Percentiles rank a stretch among this genome's conserved stretches.
These are phyloP conservation scores for Blastobotrys arbuscula DNA, from an alignment of 1,139 yeast genomes.

Conservation along the genomic window DNA sequence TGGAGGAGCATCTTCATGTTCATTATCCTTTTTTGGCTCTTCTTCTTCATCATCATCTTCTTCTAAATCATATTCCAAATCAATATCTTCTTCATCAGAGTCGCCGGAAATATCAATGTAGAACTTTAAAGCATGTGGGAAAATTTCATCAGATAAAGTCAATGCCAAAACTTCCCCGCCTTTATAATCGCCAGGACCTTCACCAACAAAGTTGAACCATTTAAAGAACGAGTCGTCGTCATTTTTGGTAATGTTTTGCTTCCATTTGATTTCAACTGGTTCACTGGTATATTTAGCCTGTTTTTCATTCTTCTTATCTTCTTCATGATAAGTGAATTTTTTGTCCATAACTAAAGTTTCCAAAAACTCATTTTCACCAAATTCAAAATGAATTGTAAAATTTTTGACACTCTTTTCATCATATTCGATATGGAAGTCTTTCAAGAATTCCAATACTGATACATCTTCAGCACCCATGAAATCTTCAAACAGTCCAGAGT, in stretches of 20 bases:
- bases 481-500: constrained; percentile 29
- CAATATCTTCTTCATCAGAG: constrained; percentile 21
- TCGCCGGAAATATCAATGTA: constrained; percentile 26
- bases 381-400: constrained; percentile 32
- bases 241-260: constrained; percentile 30
- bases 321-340: constrained; percentile 24
- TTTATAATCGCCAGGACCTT: constrained; percentile 32
- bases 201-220: constrained; percentile 34
- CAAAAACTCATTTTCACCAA: constrained; percentile 33
- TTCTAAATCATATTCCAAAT: constrained; percentile 26
- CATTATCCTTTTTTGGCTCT: constrained; percentile 15
- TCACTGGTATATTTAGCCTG: constrained; percentile 25
- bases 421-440: constrained; percentile 32
- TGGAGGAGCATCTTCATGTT: constrained; percentile 24
- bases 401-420: constrained; percentile 28
- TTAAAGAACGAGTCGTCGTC: constrained; percentile 31
- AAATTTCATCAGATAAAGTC: constrained; percentile 35
- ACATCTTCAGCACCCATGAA: constrained; percentile 32
- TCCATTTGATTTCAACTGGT: constrained; percentile 34
- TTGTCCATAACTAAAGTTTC: constrained; percentile 26
- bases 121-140: constrained; percentile 37
- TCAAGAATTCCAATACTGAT: constrained; percentile 28
- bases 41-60: constrained; percentile 28
- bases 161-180: constrained; percentile 36
- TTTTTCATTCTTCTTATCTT: constrained; percentile 15